These are phyloP conservation scores for Verticillium albo-atrum DNA, from an alignment of 2,329 filamentous ascomycete species.

Conservation along the genomic window DNA sequence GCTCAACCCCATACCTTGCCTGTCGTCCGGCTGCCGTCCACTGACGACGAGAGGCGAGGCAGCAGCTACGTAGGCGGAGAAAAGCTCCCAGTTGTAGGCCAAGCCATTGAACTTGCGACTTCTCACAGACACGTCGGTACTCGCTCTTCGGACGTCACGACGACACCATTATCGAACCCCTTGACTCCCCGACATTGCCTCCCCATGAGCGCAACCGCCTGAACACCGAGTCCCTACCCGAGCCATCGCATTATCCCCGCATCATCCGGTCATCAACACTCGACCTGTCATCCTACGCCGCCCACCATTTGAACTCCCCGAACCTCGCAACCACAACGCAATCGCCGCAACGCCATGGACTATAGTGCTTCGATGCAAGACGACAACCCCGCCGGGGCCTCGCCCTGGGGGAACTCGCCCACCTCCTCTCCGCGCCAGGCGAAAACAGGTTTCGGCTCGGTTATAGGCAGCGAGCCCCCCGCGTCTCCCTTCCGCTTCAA, in stretches of 20 bases:
- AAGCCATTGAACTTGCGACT: neutral
- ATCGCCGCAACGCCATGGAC: constrained; percentile 39
- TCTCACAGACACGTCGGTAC: neutral
- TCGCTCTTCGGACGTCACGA: neutral
- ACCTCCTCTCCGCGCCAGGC: constrained; percentile 44
- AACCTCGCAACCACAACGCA: neutral
- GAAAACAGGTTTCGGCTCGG: constrained; percentile 35
- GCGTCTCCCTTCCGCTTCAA: constrained; percentile 40
- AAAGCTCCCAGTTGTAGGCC: neutral
- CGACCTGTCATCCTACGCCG: neutral
- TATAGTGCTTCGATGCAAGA: constrained; percentile 54
- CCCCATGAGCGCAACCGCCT: neutral
- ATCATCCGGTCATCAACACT: neutral
- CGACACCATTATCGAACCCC: neutral
- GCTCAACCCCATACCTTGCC: neutral
- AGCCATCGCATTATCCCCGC: neutral
- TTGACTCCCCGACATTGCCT: neutral
- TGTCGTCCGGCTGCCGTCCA: neutral
- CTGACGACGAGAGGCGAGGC: neutral
- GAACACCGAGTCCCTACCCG: neutral
- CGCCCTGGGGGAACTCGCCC: constrained; percentile 54
- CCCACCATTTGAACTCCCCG: neutral
- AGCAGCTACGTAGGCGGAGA: neutral
- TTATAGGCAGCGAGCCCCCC: constrained; percentile 32
- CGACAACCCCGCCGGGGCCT: constrained; percentile 47